phyloP scores from a whole-genome alignment of 1,284 basidiomycete species.

The Meripilus lineatus region DNA sequence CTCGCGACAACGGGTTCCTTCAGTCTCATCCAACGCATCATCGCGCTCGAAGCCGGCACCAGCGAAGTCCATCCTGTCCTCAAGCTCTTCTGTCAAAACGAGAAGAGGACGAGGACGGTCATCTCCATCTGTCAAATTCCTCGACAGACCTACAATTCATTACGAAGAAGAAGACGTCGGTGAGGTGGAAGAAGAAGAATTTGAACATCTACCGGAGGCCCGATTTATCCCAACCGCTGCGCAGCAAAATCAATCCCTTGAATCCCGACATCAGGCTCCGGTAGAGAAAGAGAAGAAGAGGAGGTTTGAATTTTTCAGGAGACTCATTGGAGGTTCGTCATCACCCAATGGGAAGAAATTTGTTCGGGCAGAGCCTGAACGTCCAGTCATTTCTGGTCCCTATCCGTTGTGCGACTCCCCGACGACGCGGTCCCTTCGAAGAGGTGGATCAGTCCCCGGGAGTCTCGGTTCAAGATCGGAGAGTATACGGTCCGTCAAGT shows the following conservation, averaged over 20 bases:
- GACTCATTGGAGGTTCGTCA: not conserved
- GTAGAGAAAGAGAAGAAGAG: no score
- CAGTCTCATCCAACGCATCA: conserved; percentile 25
- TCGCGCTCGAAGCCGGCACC: conserved; percentile 26
- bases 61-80: conserved; percentile 29
- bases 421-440: conserved; percentile 10
- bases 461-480: conserved; percentile 4
- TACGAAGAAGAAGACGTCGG: conserved; percentile 23
- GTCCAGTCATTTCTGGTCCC: conserved; percentile 30
- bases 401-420: conserved; percentile 29
- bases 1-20: conserved; percentile 22
- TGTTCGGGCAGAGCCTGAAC: conserved; percentile 13
- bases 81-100: conserved; percentile 27
- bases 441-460: conserved; percentile 11
- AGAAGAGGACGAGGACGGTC: conserved; percentile 29
- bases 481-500: conserved; percentile 16
- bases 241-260: no score
- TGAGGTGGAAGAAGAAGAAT: no score
- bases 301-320: not conserved
- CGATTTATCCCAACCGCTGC: no score
- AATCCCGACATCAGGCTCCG: no score
- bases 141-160: conserved; percentile 34
- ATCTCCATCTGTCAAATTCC: conserved; percentile 39
- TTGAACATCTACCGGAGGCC: no score
- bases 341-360: conserved; percentile 11